These are phyloP conservation scores for Diophrys sp. DNA, from an alignment of 73 alveolate genomes.

Conservation along the genomic window DNA sequence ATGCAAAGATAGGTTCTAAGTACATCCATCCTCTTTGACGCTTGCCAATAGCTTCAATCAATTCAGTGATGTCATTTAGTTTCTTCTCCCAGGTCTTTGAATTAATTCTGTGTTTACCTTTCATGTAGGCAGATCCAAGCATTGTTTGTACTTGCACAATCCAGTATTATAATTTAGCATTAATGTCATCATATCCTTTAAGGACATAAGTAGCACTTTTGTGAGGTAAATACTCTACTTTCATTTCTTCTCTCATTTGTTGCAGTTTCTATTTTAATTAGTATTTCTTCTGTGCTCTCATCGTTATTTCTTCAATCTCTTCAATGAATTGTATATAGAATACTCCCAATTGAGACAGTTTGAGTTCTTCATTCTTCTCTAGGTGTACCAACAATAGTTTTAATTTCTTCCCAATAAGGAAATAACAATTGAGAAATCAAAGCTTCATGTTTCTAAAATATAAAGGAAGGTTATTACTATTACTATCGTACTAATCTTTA, in stretches of 20 bases:
- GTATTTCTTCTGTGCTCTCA: conserved; percentile 82
- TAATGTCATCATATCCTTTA: conserved; percentile 77
- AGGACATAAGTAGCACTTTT: conserved; percentile 75
- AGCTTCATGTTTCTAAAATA: too few species aligned
- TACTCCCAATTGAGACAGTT: too few species aligned
- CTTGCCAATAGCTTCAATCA: conserved; percentile 84
- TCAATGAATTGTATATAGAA: too few species aligned
- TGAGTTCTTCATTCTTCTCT: too few species aligned
- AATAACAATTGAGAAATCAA: too few species aligned
- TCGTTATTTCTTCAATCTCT: conserved; percentile 86
- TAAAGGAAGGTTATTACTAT: too few species aligned
- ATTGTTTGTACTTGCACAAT: conserved; percentile 67
- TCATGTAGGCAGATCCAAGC: conserved; percentile 72
- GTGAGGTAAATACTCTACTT: conserved; percentile 66
- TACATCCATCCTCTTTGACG: conserved; percentile 98
- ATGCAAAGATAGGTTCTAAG: conserved; percentile 98
- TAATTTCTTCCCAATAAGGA: too few species aligned
- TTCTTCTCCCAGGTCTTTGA: conserved; percentile 47
- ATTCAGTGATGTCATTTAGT: conserved; percentile 69
- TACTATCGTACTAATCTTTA: too few species aligned
- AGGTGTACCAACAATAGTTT: too few species aligned
- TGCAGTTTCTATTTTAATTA: conserved; percentile 69
- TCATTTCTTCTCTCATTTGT: conserved; percentile 72
- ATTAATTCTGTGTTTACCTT: conserved; percentile 37
- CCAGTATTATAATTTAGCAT: conserved; percentile 76